Conservation (phyloP, 2,329 filamentous ascomycete species). For the Pseudocercospora fuligena region DNA sequence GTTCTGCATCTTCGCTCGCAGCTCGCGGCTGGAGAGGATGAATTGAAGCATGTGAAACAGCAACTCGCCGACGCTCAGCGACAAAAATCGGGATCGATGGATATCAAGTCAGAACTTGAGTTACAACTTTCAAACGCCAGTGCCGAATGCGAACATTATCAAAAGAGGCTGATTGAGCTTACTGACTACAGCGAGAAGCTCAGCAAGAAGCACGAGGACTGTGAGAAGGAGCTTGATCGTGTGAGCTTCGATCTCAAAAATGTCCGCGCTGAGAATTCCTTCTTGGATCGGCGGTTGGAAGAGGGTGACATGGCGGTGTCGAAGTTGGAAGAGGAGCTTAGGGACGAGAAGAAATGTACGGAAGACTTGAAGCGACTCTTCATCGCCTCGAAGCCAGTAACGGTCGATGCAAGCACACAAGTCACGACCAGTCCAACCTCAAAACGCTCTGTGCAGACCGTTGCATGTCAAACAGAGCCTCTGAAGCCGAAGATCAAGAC, state of each 20-base stretch:
- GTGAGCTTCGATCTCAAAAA: not conserved
- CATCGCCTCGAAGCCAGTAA: not conserved
- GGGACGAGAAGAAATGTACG: not conserved
- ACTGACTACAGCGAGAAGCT: not conserved
- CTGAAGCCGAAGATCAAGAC: not conserved
- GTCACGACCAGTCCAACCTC: not conserved
- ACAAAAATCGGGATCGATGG: not conserved
- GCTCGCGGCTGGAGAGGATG: not conserved
- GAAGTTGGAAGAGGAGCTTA: not conserved
- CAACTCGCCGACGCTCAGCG: not conserved
- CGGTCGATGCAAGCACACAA: not conserved
- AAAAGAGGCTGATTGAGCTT: not conserved
- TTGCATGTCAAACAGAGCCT: not conserved
- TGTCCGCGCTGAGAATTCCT: not conserved
- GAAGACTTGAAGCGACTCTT: not conserved
- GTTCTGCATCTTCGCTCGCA: not conserved
- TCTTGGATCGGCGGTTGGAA: not conserved
- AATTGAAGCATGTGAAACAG: not conserved
- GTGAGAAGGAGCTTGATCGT: not conserved
- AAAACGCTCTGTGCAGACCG: not conserved
- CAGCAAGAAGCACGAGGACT: not conserved
- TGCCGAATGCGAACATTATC: not conserved
- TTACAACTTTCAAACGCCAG: not conserved
- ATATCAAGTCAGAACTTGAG: not conserved
- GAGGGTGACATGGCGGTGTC: not conserved